These are phyloP conservation scores for Eutrema yunnanense DNA, from an alignment of 345 rosid species.

Conservation along the genomic window DNA sequence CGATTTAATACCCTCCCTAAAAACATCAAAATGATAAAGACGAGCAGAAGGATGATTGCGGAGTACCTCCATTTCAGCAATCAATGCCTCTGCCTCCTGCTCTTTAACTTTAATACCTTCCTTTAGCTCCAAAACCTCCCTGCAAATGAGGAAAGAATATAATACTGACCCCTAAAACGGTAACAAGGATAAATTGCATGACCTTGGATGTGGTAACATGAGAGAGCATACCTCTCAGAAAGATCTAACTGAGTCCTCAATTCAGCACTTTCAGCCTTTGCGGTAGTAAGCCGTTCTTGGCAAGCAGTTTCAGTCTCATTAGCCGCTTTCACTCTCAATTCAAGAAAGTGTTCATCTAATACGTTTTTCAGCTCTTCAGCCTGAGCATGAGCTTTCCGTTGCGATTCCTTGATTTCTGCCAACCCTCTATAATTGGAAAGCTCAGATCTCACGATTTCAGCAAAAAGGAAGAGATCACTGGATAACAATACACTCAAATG, in stretches of 20 bases:
- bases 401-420: conserved; percentile 76
- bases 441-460: conserved; percentile 1
- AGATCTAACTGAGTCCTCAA: conserved; percentile 65
- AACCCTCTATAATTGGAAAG: conserved; percentile 49
- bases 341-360: conserved; percentile 81
- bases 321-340: conserved; percentile 96
- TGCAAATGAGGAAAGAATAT: conserved; percentile 31
- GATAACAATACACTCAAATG: conserved; percentile 12
- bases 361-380: conserved; percentile 63
- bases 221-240: conserved; percentile 61
- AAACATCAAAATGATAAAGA: conserved; percentile 10
- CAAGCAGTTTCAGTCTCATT: conserved; percentile 88
- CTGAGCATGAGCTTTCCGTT: conserved; percentile 63
- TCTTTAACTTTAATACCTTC: conserved; percentile 86
- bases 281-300: conserved; percentile 75
- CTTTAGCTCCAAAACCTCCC: conserved; percentile 68
- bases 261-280: conserved; percentile 83
- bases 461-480: not conserved
- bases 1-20: not conserved
- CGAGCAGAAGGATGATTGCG: conserved; percentile 1
- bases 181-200: not conserved
- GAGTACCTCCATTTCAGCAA: conserved; percentile 86
- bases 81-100: conserved; percentile 75
- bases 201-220: not conserved
- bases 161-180: not conserved